Conservation (phyloP, 352 stramenopile species). For the Phytophthora kernoviae region DNA sequence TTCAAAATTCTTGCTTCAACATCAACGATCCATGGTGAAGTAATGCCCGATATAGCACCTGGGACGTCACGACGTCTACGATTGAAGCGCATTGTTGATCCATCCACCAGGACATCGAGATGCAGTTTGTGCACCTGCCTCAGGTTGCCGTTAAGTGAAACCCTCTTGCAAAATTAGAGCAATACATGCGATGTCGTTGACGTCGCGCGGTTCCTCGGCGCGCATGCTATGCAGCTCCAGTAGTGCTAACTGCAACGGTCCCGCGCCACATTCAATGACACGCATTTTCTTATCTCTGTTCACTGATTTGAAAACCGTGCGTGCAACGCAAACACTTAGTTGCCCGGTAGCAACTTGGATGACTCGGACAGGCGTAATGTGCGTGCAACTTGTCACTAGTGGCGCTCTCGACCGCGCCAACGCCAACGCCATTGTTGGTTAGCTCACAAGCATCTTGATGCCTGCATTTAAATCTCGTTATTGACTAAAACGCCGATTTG, state of each 20-base stretch:
- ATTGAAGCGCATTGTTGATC: not conserved
- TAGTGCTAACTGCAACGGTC: no score
- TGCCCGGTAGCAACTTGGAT: not conserved
- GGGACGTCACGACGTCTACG: not conserved
- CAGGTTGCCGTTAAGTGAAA: no score
- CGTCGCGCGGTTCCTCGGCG: no score
- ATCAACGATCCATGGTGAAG: not conserved
- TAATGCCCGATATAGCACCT: not conserved
- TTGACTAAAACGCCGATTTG: slow-evolving; percentile 4
- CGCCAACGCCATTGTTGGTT: slow-evolving; percentile 4
- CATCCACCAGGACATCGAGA: not conserved
- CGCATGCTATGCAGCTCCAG: no score
- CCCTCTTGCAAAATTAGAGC: no score
- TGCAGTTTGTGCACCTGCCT: not conserved
- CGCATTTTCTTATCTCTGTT: no score
- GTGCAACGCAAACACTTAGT: no score
- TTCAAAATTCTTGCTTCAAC: slow-evolving; percentile 3
- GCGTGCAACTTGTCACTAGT: no score
- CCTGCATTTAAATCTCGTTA: not conserved
- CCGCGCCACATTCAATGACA: no score
- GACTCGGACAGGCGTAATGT: no score
- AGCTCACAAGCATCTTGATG: slow-evolving; percentile 7
- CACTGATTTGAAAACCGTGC: no score
- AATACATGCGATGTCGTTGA: no score
- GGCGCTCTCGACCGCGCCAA: slow-evolving; percentile 5